Evolutionary conservation across 805 yeast genomes (phyloP), one percentile per base, ranked within the genome.

Genomic region (Suhomyces tanzawaensis): DNA sequence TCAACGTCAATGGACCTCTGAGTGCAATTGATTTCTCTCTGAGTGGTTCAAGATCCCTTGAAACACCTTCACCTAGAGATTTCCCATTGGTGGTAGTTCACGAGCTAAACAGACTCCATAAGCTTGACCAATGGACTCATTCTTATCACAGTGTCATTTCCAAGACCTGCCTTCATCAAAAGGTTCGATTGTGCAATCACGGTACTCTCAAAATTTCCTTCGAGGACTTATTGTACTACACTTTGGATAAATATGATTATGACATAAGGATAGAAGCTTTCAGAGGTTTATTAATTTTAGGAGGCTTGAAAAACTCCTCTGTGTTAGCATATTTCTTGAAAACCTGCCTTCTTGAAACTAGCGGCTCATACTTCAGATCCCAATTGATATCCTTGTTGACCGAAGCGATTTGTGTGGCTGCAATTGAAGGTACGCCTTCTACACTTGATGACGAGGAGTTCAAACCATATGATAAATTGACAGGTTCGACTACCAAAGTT

Each of bases 121-220:
- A 89, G 44, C 72, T 93, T 63, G 98, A 91, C 52, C 80, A 76
- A 29, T 88, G 95, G 95, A 71, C 83, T 6, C 91, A 96, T 1
- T 82, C 95, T 0, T 79, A 76, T 44, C 82, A 79, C 36, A 57
- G 73, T 40, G 45, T 71, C 25, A 65, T 85, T 27, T 71, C 89
- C 13, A 60, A 69, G 19, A 64, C 77, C 4, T 77, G 89, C 19
- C 48, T 89, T 16, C 59, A 63, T 27, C 81, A 77, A 45, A 85
- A 82, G 45, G 70, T 85, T 29, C 58, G 67, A 25, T 61, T 93
- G 29, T 79, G 83, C 0, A 58, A 73, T 9, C 64, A 66, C 14
- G 87, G 88, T 0, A 58, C 79, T 7, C 65, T 76, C 16, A 61
- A 66, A 4, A 55, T 83, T 8, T 55, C 77, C 16, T 69, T 79